Evolutionary conservation across 176 grass and related monocot species (phyloP), one percentile per base, ranked within the genome.

Genomic region (Oryza rufipogon): DNA sequence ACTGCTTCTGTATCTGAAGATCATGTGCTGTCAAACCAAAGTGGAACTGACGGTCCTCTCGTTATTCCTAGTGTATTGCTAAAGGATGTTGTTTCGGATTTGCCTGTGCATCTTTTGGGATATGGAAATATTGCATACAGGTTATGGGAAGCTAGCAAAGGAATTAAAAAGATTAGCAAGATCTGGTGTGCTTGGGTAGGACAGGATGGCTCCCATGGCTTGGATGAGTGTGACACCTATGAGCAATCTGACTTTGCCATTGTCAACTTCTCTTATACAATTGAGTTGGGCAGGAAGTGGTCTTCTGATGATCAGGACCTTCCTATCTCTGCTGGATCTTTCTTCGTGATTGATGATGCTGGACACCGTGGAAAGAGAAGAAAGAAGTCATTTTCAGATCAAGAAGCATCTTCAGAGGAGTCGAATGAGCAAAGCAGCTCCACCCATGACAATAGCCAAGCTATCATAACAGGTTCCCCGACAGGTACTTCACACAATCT

Each of bases 101-200:
- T 99, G 52, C 80, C 66, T 34, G 91, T 91, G 13, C 88, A 88
- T 82, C 81, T 94, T 71, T 73, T 99, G 68, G 97, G 97, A 11
- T 87, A 86, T 81, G 97, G 97, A 81, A 87, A 87, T 75, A 83
- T 94, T 76, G 83, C 93, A 76, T 99, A 91, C 74, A 88, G 84
- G 91, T 85, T 94, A 30, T 76, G 60, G 49, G 89, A 93, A 91
- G 83, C 65, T 69, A 92, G 73, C 49, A 76, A 96, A 28, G 74
- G 41, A 48, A 47, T 14, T 42, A 83, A 83, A 78, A 94, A 92
- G 89, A 77, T 96, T 30, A 91, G 66, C 76, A 96, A 87, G 68
- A 96, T 99, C 67, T 94, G 93, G 93, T 99, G 97, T 86, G 97
- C 93, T 70, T 99, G 97, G 97, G 81, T 89, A 75, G 93, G 93